These are phyloP conservation scores for Friedmanniomyces endolithicus DNA, from an alignment of 495 filamentous ascomycete genomes.

Conservation along the genomic window DNA sequence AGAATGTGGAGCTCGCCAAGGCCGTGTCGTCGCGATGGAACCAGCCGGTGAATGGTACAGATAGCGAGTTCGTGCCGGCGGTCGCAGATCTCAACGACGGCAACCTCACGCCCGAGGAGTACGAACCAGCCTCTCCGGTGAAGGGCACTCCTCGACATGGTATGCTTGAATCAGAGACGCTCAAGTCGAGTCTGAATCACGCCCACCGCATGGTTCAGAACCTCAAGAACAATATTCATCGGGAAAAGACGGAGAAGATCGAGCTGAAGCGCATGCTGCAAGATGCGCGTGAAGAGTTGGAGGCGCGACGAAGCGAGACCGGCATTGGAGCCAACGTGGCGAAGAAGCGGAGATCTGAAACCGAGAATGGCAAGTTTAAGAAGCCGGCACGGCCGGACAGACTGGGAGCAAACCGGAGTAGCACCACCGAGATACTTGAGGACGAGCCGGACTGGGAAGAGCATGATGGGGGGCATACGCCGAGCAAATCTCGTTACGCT, in stretches of 20 bases:
- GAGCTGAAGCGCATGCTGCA: constrained; percentile 92
- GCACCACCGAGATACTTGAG: constrained; percentile 60
- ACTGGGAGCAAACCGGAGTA: constrained; percentile 63
- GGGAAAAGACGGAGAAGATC: constrained; percentile 95
- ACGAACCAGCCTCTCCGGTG: constrained; percentile 76
- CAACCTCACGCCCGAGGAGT: constrained; percentile 71
- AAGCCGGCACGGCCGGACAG: constrained; percentile 62
- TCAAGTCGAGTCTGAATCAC: constrained; percentile 86
- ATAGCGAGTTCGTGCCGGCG: constrained; percentile 43
- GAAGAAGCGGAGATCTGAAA: constrained; percentile 45
- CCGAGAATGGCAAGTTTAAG: constrained; percentile 44
- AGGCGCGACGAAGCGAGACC: constrained; percentile 53
- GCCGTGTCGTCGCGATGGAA: constrained; percentile 61
- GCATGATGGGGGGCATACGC: constrained; percentile 42
- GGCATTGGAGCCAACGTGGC: constrained; percentile 35
- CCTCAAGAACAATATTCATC: constrained; percentile 82
- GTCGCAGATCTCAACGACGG: constrained; percentile 53
- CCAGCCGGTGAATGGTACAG: constrained; percentile 45
- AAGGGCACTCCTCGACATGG: constrained; percentile 86
- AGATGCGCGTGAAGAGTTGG: constrained; percentile 87
- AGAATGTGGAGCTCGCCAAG: constrained; percentile 80
- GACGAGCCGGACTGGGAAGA: constrained; percentile 90
- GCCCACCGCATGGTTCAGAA: constrained; percentile 94
- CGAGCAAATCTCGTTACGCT: constrained; percentile 30
- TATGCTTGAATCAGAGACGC: constrained; percentile 80